Evolutionary conservation across 1,284 basidiomycete species (phyloP), one percentile per base, ranked within the genome.

Genomic region (Ganoderma boninense): DNA sequence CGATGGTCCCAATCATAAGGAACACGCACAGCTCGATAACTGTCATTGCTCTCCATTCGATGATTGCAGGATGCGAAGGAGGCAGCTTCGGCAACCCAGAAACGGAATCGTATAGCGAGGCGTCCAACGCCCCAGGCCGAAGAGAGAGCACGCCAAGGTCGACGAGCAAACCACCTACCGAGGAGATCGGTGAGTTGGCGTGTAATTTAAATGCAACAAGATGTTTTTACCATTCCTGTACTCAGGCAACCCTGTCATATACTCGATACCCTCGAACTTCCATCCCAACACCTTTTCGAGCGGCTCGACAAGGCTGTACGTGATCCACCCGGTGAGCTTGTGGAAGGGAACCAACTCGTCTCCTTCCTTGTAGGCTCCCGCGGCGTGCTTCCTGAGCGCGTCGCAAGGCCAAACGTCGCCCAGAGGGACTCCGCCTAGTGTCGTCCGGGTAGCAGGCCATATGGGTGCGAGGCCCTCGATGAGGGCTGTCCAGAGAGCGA

Each of bases 31-130:
- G 86, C 77, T 93, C 90, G 70, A 98, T 93, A 49, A 99, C 94
- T 0, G 97, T 98, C 86, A 98, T 87, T 0, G 97, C 96, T 66
- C 97, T 86, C 97, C 97, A 98, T 82, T 99, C 97, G 54, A 98
- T 91, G 65, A 99, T 92, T 5, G 96, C 96, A 0, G 96, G 94
- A 78, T 97, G 95, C 0, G 92, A 92, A 0, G 95, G 87, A 18
- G 86, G 80, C 49, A 94, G 84, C 57, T 87, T 87, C 16, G 93
- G 90, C 67, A 96, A 84, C 42, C 85, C 81, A 26, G 90, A 84
- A 44, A 82, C 79, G 0, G 84, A 76, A 67, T 89, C 83, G 71
- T 82, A 84, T 71, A 81, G 77, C 10, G 80, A 80, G 4, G 79
- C 75, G 0, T 87, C 84, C 35, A 92, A 81, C 16, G 78, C 81